Conservation (phyloP, 163 green algal species). For the Chlamydomonas reinhardtii region DNA sequence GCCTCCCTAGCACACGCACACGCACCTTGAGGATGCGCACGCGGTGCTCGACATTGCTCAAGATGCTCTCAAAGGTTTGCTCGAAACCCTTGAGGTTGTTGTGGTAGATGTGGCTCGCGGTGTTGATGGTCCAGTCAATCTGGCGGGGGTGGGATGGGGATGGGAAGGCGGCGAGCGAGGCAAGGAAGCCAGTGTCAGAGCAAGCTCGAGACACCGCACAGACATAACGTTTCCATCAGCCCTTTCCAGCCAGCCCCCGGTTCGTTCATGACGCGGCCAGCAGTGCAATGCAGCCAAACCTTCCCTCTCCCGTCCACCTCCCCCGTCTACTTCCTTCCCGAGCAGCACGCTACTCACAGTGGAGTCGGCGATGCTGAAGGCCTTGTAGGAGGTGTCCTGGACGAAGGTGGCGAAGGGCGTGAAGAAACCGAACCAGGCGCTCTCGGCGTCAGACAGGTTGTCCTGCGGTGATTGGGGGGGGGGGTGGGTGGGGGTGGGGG, state of each 20-base stretch:
- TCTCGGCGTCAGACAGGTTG: slow-evolving; percentile 36
- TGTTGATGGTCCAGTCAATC: slow-evolving; percentile 49
- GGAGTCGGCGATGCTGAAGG: slow-evolving; percentile 18
- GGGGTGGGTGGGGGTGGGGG: neutral
- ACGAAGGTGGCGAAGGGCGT: slow-evolving; percentile 39
- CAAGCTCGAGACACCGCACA: neutral
- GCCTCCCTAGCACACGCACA: neutral
- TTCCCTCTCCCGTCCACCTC: too few relatives aligned
- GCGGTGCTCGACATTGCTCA: slow-evolving; percentile 29
- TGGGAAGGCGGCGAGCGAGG: too few relatives aligned
- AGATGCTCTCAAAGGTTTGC: slow-evolving; percentile 32
- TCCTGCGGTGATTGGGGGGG: slow-evolving; percentile 1
- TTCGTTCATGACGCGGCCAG: too few relatives aligned
- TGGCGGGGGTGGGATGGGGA: neutral
- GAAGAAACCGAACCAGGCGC: slow-evolving; percentile 4
- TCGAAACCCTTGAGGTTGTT: slow-evolving; percentile 50
- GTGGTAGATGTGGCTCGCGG: slow-evolving; percentile 39
- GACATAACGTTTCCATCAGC: too few relatives aligned
- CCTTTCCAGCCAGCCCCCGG: too few relatives aligned
- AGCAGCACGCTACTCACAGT: neutral
- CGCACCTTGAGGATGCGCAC: slow-evolving; percentile 42
- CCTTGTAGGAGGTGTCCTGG: slow-evolving; percentile 26
- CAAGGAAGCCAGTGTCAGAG: neutral
- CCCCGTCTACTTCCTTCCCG: neutral
- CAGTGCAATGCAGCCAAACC: too few relatives aligned